A percentile compares a stretch with the other conserved stretches of the same genome.
phyloP scores from a whole-genome alignment of 179 eudicot genomes.

The Kewa caespitosa region DNA sequence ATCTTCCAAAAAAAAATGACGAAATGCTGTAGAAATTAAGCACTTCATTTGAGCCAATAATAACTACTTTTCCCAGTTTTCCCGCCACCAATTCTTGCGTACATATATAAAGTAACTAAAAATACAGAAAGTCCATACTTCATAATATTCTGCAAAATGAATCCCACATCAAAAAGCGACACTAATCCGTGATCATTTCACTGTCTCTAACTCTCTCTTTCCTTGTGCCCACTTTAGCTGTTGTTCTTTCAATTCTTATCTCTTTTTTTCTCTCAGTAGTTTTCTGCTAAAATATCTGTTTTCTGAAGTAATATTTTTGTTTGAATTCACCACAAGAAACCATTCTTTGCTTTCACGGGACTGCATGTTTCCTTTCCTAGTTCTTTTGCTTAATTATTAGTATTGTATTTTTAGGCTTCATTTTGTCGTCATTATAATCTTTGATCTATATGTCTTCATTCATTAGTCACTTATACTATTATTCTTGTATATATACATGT shows the following conservation, averaged over 20 bases:
- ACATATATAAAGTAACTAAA: neutral
- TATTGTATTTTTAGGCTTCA: slow-evolving; percentile 11
- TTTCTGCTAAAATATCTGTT: neutral
- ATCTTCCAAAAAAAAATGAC: too few relatives aligned
- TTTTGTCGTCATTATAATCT: slow-evolving; percentile 24
- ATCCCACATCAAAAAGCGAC: slow-evolving; percentile 25
- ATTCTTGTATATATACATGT: neutral
- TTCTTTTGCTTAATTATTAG: neutral
- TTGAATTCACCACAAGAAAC: slow-evolving; percentile 24
- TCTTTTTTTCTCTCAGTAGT: neutral
- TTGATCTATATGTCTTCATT: neutral
- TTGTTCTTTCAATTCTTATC: slow-evolving; percentile 7
- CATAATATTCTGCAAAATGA: too few relatives aligned
- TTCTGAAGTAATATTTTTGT: neutral
- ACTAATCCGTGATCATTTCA: slow-evolving; percentile 37
- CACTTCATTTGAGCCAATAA: too few relatives aligned
- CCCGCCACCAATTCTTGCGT: too few relatives aligned
- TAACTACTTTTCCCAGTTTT: too few relatives aligned
- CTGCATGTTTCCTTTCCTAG: slow-evolving; percentile 10
- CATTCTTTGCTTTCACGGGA: slow-evolving; percentile 50
- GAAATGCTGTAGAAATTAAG: too few relatives aligned
- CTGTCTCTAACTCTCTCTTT: slow-evolving; percentile 16
- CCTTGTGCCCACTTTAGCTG: slow-evolving; percentile 18
- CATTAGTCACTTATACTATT: neutral
- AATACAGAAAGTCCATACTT: neutral